Evolutionary conservation across 2,329 filamentous ascomycete species (phyloP), one percentile per base, ranked within the genome.

Genomic region (Pseudocercospora cruenta): DNA sequence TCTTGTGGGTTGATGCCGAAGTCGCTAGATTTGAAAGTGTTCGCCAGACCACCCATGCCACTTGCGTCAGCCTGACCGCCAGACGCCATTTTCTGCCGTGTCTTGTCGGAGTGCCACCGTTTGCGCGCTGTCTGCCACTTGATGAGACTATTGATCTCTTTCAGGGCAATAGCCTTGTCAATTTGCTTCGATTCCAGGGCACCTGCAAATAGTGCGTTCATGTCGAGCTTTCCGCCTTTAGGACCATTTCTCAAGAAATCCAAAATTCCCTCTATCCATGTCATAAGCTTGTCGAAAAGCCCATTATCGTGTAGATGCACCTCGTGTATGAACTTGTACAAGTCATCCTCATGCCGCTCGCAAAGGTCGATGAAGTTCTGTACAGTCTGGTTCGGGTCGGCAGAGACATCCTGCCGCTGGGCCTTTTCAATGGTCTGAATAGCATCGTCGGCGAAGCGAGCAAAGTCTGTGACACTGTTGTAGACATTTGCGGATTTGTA

Each of bases 401-500:
- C 93, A 1, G 92, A 94, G 54, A 95, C 91, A 77, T 98, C 95
- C 77, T 90, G 88, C 31, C 86, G 82, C 72, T 90, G 88, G 45
- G 87, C 88, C 51, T 85, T 84, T 74, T 90, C 88, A 60, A 91
- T 87, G 70, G 94, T 93, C 75, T 88, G 86, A 72, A 98, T 97
- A 77, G 94, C 91, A 78, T 99, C 95, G 75, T 97, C 93, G 61
- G 95, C 88, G 74, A 99, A 99, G 45, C 89, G 85, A 0, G 94
- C 91, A 81, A 99, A 98, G 79, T 99, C 95, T 0, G 94, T 98
- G 67, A 99, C 94, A 76, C 92, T 96, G 82, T 89, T 95, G 84
- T 98, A 98, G 26, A 99, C 94, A 73, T 98, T 99, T 70, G 95
- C 95, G 21, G 94, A 97, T 81, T 98, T 99, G 85, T 99, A 99